Base-by-base conservation (phyloP, 805 yeast species). In the Lipomyces yamanashiensis region DNA sequence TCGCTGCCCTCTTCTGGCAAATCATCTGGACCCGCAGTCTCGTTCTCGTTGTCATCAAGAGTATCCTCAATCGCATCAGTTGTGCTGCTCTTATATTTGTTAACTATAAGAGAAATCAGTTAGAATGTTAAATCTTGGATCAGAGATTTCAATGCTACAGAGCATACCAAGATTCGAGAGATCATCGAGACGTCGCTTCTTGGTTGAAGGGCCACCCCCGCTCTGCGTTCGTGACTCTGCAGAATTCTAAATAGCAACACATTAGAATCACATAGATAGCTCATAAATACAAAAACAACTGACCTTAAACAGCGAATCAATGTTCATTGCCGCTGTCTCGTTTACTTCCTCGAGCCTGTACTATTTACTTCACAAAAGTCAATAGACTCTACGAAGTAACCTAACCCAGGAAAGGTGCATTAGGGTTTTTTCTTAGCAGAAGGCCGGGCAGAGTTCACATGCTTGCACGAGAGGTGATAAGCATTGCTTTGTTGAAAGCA, bases 221-320 rank as follows among this genome's bases (percentile, higher is more conserved):
- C 17, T 44, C n/a, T 48, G 49, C 34, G 41, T 41, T 8, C 13
- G 55, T 34, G 55, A 17, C 12, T 52, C 55, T 9, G 40, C 55
- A 2, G 55, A 19, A 12, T 45, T 17, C 55, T 52, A 39, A 17
- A 19, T 15, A 2, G 17, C 34, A 34, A 33, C n/a, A 6, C 15
- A 33, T 34, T 7, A 36, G 7, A 13, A 48, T 23, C 7, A 23
- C 12, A 23, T 17, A 8, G 1, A 17, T n/a, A 52, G 28, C 28
- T 28, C 28, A 28, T 28, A 39, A 2, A 52, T 9, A 50, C 9
- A 36, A 13, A 13, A 17, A 37, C 28, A 17, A 19, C 57, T 5
- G 7, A 63, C 67, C 54, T 63, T 63, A 48, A 63, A 63, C 36
- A 63, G 33, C 28, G 64, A 56, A 40, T 63, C 58, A 21, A 61